Base-by-base conservation (phyloP, 2,329 filamentous ascomycete genomes). In the Penicillium sclerotigenum region DNA sequence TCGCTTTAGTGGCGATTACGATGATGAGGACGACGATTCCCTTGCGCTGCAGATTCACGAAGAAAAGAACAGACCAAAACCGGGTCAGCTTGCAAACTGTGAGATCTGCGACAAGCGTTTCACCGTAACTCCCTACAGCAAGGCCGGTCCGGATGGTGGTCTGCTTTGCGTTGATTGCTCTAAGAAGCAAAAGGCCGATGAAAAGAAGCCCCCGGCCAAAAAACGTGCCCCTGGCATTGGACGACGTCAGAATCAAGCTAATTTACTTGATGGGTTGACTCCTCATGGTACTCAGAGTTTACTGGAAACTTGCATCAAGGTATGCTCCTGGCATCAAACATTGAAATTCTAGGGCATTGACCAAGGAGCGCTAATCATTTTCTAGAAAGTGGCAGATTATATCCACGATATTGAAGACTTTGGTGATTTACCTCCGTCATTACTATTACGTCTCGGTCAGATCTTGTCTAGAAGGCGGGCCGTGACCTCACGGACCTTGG, bases 71-170 rank as follows among this genome's bases (percentile, higher is more conserved):
- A 71, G 70, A 26, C 86, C 87, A 1, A 71, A 87, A n/a, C 89
- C 91, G 1, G 91, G 90, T 2, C 93, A 97, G 72, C 84, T 93
- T 68, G 91, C 89, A 60, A 92, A 96, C 63, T 97, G 93, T 70
- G 91, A 89, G 59, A 77, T 87, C 3, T 97, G 93, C 72, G 81
- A 83, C 41, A 96, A 94, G 60, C 86, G 91, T 36, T 97, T 97
- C 69, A 96, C 91, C 0, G 92, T 97, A 42, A 97, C 93, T 0
- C 83, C 90, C 0, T 97, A 97, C 75, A 91, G 88, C 59, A 88
- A 91, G 62, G 83, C 87, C 28, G 91, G 89, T 0, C 88, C 90
- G 0, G 81, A 88, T n/a, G 92, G 92, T 4, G 91, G 91, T 16
- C 79, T 97, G n/a, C 79, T 97, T 1, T 97, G 93, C 70, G 81